A percentile compares a stretch with the other conserved stretches of the same genome.
Conservation (phyloP, 2,329 filamentous ascomycete genomes). For the Penicillium brasilianum region DNA sequence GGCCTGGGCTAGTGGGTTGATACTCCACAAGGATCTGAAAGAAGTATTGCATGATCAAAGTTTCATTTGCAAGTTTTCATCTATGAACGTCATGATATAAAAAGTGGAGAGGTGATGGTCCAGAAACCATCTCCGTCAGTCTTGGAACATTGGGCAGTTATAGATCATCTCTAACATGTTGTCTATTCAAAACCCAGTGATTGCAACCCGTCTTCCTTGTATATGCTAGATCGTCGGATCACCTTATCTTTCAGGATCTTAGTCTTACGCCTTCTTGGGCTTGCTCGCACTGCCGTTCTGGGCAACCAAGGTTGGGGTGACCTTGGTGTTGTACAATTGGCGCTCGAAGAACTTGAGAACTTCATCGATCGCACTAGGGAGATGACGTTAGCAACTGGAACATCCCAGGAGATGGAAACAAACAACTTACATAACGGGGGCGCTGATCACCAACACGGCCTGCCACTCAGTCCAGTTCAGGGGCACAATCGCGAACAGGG, state of each 20-base stretch:
- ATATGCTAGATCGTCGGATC: slow-evolving; percentile 17
- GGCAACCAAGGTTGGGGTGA: slow-evolving; percentile 22
- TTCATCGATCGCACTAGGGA: slow-evolving; percentile 76
- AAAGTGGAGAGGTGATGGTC: background rate
- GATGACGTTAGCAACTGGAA: slow-evolving; percentile 21
- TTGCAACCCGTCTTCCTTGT: slow-evolving; percentile 3
- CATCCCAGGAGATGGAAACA: background rate
- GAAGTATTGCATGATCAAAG: background rate
- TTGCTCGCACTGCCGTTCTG: slow-evolving; percentile 41
- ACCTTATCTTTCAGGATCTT: slow-evolving; percentile 20
- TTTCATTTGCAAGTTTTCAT: slow-evolving; percentile 11
- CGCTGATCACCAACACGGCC: slow-evolving; percentile 85
- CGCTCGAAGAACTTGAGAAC: slow-evolving; percentile 78
- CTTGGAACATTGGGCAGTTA: background rate
- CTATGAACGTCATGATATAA: slow-evolving; percentile 11
- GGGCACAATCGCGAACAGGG: slow-evolving; percentile 87
- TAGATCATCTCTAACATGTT: slow-evolving; percentile 12
- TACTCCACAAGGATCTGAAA: background rate
- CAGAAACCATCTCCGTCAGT: background rate
- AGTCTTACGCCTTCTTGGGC: slow-evolving; percentile 42
- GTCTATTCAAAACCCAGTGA: slow-evolving; percentile 16
- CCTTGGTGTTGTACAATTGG: slow-evolving; percentile 57
- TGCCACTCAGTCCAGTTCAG: slow-evolving; percentile 88
- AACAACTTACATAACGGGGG: slow-evolving; percentile 82
- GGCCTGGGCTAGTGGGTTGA: background rate